Percentiles rank a stretch among this genome's conserved stretches.
Evolutionary conservation across 192 early-diverging fungal genomes (phyloP).

Genomic region (Backusella parvicylindrica): DNA sequence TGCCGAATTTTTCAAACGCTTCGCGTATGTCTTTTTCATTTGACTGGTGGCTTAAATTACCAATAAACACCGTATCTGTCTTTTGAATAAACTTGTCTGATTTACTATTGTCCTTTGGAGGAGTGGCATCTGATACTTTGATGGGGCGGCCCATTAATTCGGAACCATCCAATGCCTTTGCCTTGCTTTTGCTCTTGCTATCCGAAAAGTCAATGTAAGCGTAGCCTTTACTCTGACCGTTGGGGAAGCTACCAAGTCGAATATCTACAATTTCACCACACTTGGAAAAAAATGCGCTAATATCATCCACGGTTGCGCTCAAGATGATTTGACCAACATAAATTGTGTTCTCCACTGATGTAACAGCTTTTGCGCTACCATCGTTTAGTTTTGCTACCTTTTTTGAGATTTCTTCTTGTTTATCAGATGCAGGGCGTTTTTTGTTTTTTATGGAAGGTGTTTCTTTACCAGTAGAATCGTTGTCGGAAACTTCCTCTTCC

Average conservation of each 20-base stretch:
- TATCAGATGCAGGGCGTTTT: neutral
- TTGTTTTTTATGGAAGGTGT: neutral
- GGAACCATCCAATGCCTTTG: slow-evolving; percentile 59
- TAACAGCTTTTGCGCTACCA: slow-evolving; percentile 43
- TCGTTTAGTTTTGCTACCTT: slow-evolving; percentile 33
- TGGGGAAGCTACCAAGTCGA: slow-evolving; percentile 50
- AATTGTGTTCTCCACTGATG: slow-evolving; percentile 49
- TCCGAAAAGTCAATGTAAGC: slow-evolving; percentile 86
- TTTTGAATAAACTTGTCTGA: slow-evolving; percentile 30
- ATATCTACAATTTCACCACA: slow-evolving; percentile 69
- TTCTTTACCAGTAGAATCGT: neutral
- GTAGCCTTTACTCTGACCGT: slow-evolving; percentile 76
- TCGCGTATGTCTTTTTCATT: slow-evolving; percentile 51
- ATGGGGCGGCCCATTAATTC: slow-evolving; percentile 83
- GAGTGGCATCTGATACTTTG: slow-evolving; percentile 52
- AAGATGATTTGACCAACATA: slow-evolving; percentile 75
- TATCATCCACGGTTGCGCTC: slow-evolving; percentile 60
- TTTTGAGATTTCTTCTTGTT: neutral
- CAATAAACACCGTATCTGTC: slow-evolving; percentile 76
- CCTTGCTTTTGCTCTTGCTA: slow-evolving; percentile 60
- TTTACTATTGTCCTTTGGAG: neutral
- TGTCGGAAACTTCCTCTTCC: neutral
- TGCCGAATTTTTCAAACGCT: slow-evolving; percentile 59
- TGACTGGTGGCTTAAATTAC: slow-evolving; percentile 67
- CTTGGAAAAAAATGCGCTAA: slow-evolving; percentile 57